phyloP scores from a whole-genome alignment of 2,329 filamentous ascomycete species.

The Penicillium sp. region DNA sequence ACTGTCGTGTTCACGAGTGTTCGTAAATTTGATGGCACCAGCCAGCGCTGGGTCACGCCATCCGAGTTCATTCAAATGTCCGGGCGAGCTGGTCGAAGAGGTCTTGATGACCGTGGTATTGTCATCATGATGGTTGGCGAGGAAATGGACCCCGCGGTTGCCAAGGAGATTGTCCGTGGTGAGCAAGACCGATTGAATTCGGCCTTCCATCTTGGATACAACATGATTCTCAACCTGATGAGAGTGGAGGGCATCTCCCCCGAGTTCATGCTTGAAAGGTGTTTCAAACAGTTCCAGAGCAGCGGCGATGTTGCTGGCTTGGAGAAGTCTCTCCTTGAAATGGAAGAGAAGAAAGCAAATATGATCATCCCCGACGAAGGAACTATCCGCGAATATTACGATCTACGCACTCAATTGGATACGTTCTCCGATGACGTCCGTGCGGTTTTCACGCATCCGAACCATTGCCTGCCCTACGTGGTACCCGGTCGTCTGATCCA shows the following conservation, averaged over 20 bases:
- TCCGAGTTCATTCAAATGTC: constrained; percentile 99
- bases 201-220: constrained; percentile 96
- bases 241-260: constrained; percentile 99
- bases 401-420: constrained; percentile 80
- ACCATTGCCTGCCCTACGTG: constrained; percentile 80
- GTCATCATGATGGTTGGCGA: constrained; percentile 99
- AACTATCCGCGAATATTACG: constrained; percentile 92
- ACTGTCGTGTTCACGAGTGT: constrained; percentile 99
- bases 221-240: constrained; percentile 97
- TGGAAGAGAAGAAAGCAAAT: constrained; percentile 73
- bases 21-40: constrained; percentile 87
- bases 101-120: constrained; percentile 95
- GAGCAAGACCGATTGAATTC: constrained; percentile 98
- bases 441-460: constrained; percentile 86
- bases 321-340: constrained; percentile 77
- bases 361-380: constrained; percentile 82
- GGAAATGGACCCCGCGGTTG: constrained; percentile 91
- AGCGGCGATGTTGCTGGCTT: constrained; percentile 80
- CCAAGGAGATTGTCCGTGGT: constrained; percentile 92
- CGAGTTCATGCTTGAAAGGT: constrained; percentile 97
- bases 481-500: constrained; percentile 85
- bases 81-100: constrained; percentile 91
- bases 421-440: constrained; percentile 87
- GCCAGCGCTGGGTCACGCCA: constrained; percentile 80
- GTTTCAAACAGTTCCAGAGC: constrained; percentile 98